Base-by-base conservation (phyloP, 352 stramenopile species). In the Globisporangium perplexum region DNA sequence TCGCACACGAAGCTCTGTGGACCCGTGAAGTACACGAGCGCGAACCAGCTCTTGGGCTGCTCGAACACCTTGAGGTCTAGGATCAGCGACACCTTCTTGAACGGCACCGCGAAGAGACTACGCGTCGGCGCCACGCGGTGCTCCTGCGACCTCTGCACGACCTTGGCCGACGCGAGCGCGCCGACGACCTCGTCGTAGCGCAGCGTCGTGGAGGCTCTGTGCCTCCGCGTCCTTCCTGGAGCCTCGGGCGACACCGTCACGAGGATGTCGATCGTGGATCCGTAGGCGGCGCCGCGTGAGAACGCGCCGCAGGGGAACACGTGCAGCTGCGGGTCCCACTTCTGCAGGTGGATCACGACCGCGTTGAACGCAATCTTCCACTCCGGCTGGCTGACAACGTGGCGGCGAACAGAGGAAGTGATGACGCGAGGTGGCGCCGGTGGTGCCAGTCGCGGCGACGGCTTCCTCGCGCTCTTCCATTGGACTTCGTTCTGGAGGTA, bases 221-320 rank as follows among this genome's bases (percentile, higher is more conserved):
- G 20, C 20, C 12, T 15, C 23, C 26, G 10, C 10, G 7, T 6
- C 11, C 7, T 12, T 22, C 24, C 30, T n/a, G n/a, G n/a, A n/a
- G 53, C 41, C 0, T 56, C 46, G 18, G 69, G 62, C 22, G 76
- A 30, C 26, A 5, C 38, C 17, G 66, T 65, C 14, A 90, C 77
- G 14, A 94, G 58, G 14, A 92, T 43, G 55, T 92, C 79, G 7
- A 94, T 58, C 2, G 87, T 80, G 1, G 83, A 94, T 35, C 81
- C 70, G 39, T 75, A 90, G 7, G 74, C 72, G 2, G 81, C 79
- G 5, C 79, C 75, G 36, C 83, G 78, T 24, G 79, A 79, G 36
- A 94, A 91, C 2, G 75, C 74, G 2, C 79, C 79, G 61, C 81
- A 90, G 0, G 81, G 70, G 47, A 86, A 91, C 30, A 90, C 62